Evolutionary conservation across 2,329 filamentous ascomycete genomes (phyloP), one percentile per base, ranked within the genome.

Genomic region (Rutstroemia sp.): DNA sequence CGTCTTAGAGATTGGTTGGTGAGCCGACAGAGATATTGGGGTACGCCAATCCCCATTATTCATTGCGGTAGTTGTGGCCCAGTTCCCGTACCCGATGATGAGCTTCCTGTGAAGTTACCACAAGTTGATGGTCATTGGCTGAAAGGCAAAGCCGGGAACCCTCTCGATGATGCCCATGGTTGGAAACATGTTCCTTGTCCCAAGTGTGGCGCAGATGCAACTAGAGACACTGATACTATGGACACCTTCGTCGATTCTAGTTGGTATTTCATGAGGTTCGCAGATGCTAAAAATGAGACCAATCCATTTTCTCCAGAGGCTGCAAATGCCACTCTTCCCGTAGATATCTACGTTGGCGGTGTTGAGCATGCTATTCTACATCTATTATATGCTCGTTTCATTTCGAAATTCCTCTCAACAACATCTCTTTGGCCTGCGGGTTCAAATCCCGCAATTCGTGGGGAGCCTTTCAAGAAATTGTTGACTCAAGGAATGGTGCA

Each of bases 201-300:
- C 5, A 81, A 81, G 63, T 96, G 91, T 65, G 74, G 79, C 16
- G 77, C 80, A 1, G 73, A 82, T 23, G 91, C 89, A 6, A 87
- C 83, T 68, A 81, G 91, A 61, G 91, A 96, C 62, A 95, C 91
- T 0, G 91, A 96, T 69, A 96, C 91, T 2, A 95, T 96, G 91
- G 91, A 96, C 70, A 96, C 91, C 0, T 96, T 96, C 72, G 91
- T 96, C 59, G 91, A 95, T 72, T 95, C 90, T 1, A 95, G 90
- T 54, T 96, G 91, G 91, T 96, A 96, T 71, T 95, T 86, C 67
- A 83, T 92, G 73, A 82, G 89, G 12, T 95, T 90, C 64, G 72
- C 85, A 27, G 89, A 95, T 64, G 76, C 87, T 1, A 75, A 83
- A 17, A 92, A 94, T 62, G 62, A 75, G 14, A 66, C 78, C 2